These are phyloP conservation scores for Erigeron canadensis DNA, from an alignment of 129 eudicot genomes.

Conservation along the genomic window DNA sequence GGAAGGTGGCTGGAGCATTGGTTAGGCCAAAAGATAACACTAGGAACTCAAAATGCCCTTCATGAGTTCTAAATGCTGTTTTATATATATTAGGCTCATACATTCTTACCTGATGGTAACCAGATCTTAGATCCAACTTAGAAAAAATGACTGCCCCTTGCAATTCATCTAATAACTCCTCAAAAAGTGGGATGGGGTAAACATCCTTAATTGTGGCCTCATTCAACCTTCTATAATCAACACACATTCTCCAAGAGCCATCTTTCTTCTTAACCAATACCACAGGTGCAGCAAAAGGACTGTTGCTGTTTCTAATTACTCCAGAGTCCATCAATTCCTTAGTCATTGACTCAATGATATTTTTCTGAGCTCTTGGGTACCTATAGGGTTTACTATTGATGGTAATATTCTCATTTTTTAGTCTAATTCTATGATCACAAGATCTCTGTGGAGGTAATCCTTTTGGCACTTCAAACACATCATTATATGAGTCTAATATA, in stretches of 20 bases:
- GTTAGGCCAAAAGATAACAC: neutral
- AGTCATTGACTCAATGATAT: neutral
- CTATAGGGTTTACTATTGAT: neutral
- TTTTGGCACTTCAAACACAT: neutral
- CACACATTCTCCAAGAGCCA: neutral
- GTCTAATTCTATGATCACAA: neutral
- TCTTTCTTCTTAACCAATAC: neutral
- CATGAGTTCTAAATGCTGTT: neutral
- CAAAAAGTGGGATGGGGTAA: neutral
- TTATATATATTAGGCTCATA: neutral
- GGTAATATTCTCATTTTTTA: neutral
- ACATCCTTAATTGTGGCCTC: neutral
- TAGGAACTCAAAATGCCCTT: neutral
- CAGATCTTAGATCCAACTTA: neutral
- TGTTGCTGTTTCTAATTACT: neutral
- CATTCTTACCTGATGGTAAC: neutral
- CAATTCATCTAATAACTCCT: neutral
- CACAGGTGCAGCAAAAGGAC: neutral
- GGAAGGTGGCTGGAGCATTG: neutral
- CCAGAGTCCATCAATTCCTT: neutral
- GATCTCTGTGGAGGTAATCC: neutral
- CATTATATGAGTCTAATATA: neutral
- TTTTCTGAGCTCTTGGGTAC: neutral
- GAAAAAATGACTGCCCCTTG: neutral
- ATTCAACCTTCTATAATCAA: neutral